phyloP scores from a whole-genome alignment of 2,329 filamentous ascomycete species.

The Penicillium sclerotiorum region DNA sequence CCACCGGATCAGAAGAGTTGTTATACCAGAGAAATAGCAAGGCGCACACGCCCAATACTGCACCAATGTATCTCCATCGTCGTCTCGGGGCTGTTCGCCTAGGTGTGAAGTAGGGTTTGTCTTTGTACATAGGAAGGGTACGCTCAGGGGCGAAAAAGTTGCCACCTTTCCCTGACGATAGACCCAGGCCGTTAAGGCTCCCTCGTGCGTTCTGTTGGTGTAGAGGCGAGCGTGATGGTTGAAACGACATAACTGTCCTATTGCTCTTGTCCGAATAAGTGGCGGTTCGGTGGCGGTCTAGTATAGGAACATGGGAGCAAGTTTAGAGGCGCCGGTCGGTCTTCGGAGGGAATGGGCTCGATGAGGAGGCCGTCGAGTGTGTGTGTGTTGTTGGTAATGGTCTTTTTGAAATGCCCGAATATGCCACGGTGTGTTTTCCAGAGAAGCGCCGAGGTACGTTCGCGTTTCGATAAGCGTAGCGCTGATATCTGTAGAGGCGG shows the following conservation, averaged over 20 bases:
- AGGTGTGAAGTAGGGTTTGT: conserved; percentile 78
- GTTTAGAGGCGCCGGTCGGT: not conserved
- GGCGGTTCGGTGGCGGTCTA: conserved; percentile 7
- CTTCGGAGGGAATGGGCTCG: not conserved
- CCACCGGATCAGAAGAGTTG: conserved; percentile 22
- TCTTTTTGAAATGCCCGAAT: not conserved
- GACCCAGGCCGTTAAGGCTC: conserved; percentile 45
- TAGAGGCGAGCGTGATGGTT: conserved; percentile 70
- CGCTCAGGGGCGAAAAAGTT: conserved; percentile 65
- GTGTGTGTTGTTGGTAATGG: too few relatives aligned
- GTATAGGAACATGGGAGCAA: conserved; percentile 15
- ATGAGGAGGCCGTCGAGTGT: not conserved
- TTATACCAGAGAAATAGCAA: conserved; percentile 69
- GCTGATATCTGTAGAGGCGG: too few relatives aligned
- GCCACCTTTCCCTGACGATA: conserved; percentile 61
- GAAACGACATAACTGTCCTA: conserved; percentile 53
- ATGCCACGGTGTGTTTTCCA: conserved; percentile 1
- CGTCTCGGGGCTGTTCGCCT: conserved; percentile 60
- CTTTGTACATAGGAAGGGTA: conserved; percentile 94
- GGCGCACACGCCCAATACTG: conserved; percentile 58
- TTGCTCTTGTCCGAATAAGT: not conserved
- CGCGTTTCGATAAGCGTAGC: not conserved
- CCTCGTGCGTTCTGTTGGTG: conserved; percentile 55
- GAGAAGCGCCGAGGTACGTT: not conserved
- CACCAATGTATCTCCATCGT: conserved; percentile 66